Evolutionary conservation across 495 filamentous ascomycete genomes (phyloP).

Genomic region (Paragyromitra xinjiangensis): DNA sequence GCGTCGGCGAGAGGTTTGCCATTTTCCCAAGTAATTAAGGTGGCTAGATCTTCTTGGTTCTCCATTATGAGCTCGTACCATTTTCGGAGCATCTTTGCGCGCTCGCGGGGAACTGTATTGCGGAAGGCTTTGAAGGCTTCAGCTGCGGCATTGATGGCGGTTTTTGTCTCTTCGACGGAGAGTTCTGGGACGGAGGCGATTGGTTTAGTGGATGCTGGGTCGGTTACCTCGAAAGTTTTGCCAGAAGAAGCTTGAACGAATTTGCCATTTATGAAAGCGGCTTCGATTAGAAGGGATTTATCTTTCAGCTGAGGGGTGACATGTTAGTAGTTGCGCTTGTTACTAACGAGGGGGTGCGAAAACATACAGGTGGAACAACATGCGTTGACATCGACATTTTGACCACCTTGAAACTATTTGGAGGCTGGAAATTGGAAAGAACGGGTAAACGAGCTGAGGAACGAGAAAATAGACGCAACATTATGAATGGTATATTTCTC

Average conservation of each 20-base stretch:
- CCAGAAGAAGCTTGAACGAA: constrained; percentile 77
- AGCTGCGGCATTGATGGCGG: constrained; percentile 70
- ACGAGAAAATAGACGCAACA: constrained; percentile 38
- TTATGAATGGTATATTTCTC: constrained; percentile 11
- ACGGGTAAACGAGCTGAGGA: constrained; percentile 14
- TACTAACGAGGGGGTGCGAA: not conserved
- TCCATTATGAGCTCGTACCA: constrained; percentile 92
- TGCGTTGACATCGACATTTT: constrained; percentile 51
- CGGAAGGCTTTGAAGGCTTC: constrained; percentile 80
- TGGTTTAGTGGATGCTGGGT: constrained; percentile 71
- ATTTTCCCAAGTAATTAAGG: constrained; percentile 85
- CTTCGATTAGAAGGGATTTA: constrained; percentile 76
- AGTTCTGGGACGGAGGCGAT: constrained; percentile 79
- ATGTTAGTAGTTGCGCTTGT: constrained; percentile 2
- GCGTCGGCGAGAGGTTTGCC: constrained; percentile 77
- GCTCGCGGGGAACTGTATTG: constrained; percentile 77
- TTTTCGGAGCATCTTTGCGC: constrained; percentile 80
- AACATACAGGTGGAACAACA: constrained; percentile 46
- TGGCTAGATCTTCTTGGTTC: constrained; percentile 87
- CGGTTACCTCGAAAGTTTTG: constrained; percentile 77
- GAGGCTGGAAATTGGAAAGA: constrained; percentile 34
- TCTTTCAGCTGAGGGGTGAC: constrained; percentile 73
- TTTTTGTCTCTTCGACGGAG: constrained; percentile 67
- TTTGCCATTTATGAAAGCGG: constrained; percentile 87
- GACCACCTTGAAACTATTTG: constrained; percentile 8